Conservation (phyloP, 2,329 filamentous ascomycete species). For the Aspergillus sp. region DNA sequence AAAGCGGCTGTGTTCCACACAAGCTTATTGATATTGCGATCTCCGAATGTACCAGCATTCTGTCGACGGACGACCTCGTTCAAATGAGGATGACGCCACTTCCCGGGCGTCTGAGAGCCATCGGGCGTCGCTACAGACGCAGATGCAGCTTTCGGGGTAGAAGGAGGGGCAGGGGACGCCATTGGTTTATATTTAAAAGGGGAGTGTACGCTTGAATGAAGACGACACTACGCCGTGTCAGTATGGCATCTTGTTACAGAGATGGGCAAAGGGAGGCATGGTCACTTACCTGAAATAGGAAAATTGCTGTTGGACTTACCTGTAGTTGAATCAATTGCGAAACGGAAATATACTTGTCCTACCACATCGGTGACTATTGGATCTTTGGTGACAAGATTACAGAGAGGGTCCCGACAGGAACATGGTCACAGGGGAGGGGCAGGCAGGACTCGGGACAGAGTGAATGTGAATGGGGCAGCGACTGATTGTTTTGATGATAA, state of each 20-base stretch:
- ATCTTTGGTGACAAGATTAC: not conserved
- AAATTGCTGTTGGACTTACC: conserved; percentile 21
- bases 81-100: conserved; percentile 87
- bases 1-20: conserved; percentile 66
- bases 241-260: not conserved
- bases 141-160: conserved; percentile 41
- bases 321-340: conserved; percentile 5
- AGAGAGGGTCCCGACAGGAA: not conserved
- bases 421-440: conserved; percentile 9
- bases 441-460: not conserved
- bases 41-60: conserved; percentile 74
- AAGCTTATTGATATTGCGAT: conserved; percentile 72
- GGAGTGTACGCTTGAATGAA: conserved; percentile 8
- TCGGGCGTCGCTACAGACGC: conserved; percentile 29
- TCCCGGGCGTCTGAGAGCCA: conserved; percentile 60
- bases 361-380: not conserved
- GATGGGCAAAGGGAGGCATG: not conserved
- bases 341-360: not conserved
- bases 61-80: conserved; percentile 83
- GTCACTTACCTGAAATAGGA: conserved; percentile 7
- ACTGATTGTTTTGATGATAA: conserved; percentile 24
- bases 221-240: not conserved
- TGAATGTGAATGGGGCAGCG: not conserved
- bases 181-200: conserved; percentile 25
- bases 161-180: conserved; percentile 42